Evolutionary conservation across 2,329 filamentous ascomycete genomes (phyloP), one percentile per base, ranked within the genome.

Genomic region (Colletotrichum shisoi): DNA sequence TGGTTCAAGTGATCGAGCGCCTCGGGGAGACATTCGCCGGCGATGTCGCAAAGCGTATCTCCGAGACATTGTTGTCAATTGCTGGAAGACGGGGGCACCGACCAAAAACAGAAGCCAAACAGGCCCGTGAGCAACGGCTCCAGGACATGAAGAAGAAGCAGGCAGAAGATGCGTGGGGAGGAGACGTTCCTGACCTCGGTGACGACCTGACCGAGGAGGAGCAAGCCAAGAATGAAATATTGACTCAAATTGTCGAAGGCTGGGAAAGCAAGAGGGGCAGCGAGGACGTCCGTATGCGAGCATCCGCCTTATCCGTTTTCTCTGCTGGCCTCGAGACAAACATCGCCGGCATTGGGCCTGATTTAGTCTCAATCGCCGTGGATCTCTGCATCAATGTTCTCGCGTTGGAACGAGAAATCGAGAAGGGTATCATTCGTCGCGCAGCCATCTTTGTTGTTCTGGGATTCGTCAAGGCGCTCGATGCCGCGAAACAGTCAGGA

Each of bases 251-350:
- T 19, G 69, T 71, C 15, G 69, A 70, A 42, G 69, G 70, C 8
- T 69, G 68, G 68, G 70, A 70, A 34, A 70, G 69, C 57, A 69
- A 63, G 42, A 56, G 70, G 52, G 69, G 69, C 24, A 70, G 62
- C 44, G 68, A 71, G 34, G 70, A 71, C 72, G 80, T 92, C 13
- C 83, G 91, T 4, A 84, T 93, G 71, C 86, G 91, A 1, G 80
- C 89, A 15, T 92, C 90, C 24, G 88, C 90, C 4, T 75, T 93
- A 7, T 90, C 89, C 4, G 83, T 93, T 53, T 80, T 93, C 49
- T 84, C 85, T 0, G 78, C 78, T 1, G 82, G 82, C 0, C 76
- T 92, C 31, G 89, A 92, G 74, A 85, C 82, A 1, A 89, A 88
- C 70, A 78, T 89, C 4, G 77, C 78, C 1, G 87, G 86, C 0